Conservation (phyloP, 2,329 filamentous ascomycete genomes). For the Diaporthe sp. region DNA sequence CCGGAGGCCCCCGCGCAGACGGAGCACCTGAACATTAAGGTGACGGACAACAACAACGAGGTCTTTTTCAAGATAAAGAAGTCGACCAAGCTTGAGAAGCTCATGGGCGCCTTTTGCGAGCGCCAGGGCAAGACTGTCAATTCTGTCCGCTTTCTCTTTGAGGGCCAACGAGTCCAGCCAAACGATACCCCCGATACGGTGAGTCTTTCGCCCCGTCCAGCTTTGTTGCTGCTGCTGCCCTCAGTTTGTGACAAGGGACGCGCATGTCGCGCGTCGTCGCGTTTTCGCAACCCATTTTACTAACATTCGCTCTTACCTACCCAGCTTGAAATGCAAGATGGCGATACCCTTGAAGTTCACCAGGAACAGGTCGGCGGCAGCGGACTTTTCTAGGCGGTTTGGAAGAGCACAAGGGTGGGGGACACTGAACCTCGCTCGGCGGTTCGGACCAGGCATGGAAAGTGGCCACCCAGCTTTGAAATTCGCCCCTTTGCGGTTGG, state of each 20-base stretch:
- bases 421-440: background rate
- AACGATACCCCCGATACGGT: constrained; percentile 93
- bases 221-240: background rate
- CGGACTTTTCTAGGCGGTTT: constrained; percentile 44
- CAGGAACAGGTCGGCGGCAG: constrained; percentile 95
- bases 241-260: background rate
- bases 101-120: constrained; percentile 99
- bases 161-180: constrained; percentile 91
- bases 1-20: constrained; percentile 60
- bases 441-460: constrained; percentile 29
- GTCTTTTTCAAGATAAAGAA: constrained; percentile 99
- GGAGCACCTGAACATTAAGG: constrained; percentile 99
- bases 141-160: constrained; percentile 94
- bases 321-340: constrained; percentile 96
- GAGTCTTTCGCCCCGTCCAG: constrained; percentile 56
- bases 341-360: constrained; percentile 96
- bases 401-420: constrained; percentile 17
- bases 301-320: background rate
- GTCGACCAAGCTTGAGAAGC: constrained; percentile 93
- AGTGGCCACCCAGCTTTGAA: constrained; percentile 19
- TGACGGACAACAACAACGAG: constrained; percentile 99
- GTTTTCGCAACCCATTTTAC: background rate
- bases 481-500: constrained; percentile 25
- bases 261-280: background rate
- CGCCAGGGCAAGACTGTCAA: constrained; percentile 89